Base-by-base conservation (phyloP, 164 flowering plant genomes). In the Chimonanthus praecox region DNA sequence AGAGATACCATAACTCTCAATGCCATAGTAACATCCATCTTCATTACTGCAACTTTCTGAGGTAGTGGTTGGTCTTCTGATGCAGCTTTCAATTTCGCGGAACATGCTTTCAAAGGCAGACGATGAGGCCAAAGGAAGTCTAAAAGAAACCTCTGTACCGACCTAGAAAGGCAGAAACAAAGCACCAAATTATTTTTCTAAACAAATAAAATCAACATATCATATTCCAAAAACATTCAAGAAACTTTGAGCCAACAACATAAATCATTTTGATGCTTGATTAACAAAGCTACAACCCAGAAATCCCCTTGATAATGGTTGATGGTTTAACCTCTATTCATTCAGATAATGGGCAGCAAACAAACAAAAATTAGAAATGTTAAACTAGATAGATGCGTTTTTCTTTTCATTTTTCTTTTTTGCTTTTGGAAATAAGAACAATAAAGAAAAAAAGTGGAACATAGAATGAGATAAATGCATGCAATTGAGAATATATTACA, bases 1-100 rank as follows among this genome's bases (percentile, higher is more conserved):
- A 67, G 99, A 96, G 51, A 96, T 92, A 65, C 99, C 99, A 80
- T 88, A 96, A 80, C 99, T 87, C 81, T 94, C 97, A 83, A 94
- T 94, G 62, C 93, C 92, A 78, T 75, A 48, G 74, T 69, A 64
- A 70, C 45, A 51, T 64, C n/a, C 73, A 16, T 76, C 86, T 72
- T 79, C 78, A 71, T 9, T 62, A 49, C 71, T 71, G 58, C 67
- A 68, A 7, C 72, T 58, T 73, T 72, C 84, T 5, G 75, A 72
- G 71, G 50, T 68, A 69, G 75, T 72, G 62, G 64, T 79, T 60
- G 88, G 82, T 77, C 78, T 83, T 76, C 66, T 81, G 85, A 87
- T 94, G 85, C 85, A 88, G 63, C 85, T 78, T 83, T 96, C 97
- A 79, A 96, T 88, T 85, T 96, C 99, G 75, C 82, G 83, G 78